These are phyloP conservation scores for Oenanthe sinensis DNA, from an alignment of 129 eudicot species.

Conservation along the genomic window DNA sequence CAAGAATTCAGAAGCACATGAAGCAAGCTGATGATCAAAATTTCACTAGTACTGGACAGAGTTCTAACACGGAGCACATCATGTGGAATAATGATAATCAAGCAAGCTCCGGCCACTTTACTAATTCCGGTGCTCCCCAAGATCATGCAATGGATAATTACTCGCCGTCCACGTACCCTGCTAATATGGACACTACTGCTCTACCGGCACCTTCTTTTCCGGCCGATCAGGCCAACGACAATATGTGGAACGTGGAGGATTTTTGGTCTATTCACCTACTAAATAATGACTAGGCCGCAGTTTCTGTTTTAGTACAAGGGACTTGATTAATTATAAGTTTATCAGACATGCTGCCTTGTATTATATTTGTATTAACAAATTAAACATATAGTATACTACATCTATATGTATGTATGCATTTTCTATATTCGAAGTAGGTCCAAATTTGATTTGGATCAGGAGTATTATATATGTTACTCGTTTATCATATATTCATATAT, in stretches of 20 bases:
- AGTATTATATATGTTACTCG: neutral
- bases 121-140: neutral
- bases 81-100: conserved; percentile 13
- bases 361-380: neutral
- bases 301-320: neutral
- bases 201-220: conserved; percentile 43
- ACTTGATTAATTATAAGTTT: neutral
- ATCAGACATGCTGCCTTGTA: neutral
- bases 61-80: conserved; percentile 24
- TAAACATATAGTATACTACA: neutral
- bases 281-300: conserved; percentile 36
- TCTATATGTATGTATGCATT: neutral
- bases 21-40: conserved; percentile 41
- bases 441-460: conserved; percentile 2
- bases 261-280: conserved; percentile 85
- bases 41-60: conserved; percentile 23
- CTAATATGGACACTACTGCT: conserved; percentile 29
- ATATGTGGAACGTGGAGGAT: conserved; percentile 83
- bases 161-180: conserved; percentile 44
- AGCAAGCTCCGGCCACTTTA: conserved; percentile 19
- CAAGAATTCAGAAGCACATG: conserved; percentile 85
- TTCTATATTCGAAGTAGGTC: neutral
- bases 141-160: conserved; percentile 36
- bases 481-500: too few species aligned
- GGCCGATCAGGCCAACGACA: conserved; percentile 45